These are phyloP conservation scores for Rhizophagus clarus DNA, from an alignment of 192 early-diverging fungal genomes.

Conservation along the genomic window DNA sequence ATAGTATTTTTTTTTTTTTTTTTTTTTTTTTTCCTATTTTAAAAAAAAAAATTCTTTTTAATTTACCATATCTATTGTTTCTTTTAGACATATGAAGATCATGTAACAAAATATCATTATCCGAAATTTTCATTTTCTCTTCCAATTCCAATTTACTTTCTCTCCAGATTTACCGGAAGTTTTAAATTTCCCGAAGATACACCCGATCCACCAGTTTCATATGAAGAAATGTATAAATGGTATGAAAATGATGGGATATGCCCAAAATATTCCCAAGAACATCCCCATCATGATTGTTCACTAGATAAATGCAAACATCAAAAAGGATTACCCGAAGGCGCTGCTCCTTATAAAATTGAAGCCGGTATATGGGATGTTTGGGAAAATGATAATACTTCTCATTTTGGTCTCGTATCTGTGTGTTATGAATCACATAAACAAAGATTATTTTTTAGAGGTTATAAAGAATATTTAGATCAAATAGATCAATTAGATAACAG, in stretches of 20 bases:
- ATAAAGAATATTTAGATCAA: constrained; percentile 22
- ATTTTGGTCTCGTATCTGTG: constrained; percentile 12
- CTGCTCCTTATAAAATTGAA: neutral
- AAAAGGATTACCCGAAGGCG: constrained; percentile 11
- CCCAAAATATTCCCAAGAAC: constrained; percentile 20
- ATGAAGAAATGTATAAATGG: constrained; percentile 16
- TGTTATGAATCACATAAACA: constrained; percentile 1
- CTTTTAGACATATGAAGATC: constrained; percentile 15
- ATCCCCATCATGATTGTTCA: constrained; percentile 5
- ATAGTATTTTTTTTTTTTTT: neutral
- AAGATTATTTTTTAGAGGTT: constrained; percentile 15
- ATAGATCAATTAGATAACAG: neutral
- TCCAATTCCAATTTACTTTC: constrained; percentile 17
- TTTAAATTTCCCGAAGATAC: neutral
- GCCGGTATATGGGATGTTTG: constrained; percentile 26
- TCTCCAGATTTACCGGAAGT: neutral
- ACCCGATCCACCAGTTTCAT: neutral
- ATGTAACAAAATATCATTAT: constrained; percentile 1
- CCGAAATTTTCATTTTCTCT: constrained; percentile 11
- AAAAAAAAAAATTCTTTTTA: neutral
- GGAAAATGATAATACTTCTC: constrained; percentile 1
- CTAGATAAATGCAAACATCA: constrained; percentile 6
- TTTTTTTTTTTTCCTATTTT: neutral
- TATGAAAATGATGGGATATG: constrained; percentile 27
- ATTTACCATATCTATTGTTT: neutral